phyloP scores from a whole-genome alignment of 345 rosid genomes.

The Aethionema arabicum region DNA sequence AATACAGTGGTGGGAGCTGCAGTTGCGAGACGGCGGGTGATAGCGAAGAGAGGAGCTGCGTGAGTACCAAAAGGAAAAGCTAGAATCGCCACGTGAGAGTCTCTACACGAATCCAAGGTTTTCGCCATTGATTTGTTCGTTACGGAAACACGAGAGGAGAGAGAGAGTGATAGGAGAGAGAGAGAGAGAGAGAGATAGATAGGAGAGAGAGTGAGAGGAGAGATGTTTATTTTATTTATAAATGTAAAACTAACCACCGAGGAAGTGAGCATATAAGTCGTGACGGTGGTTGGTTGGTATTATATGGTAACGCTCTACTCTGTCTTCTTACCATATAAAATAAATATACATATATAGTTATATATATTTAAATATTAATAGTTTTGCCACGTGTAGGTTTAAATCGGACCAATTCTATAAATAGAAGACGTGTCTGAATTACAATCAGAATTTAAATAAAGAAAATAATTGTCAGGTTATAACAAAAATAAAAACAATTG shows the following conservation, averaged over 20 bases:
- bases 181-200: not conserved
- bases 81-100: conserved; percentile 49
- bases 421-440: too few relatives aligned
- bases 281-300: conserved; percentile 12
- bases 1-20: conserved; percentile 43
- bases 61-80: conserved; percentile 68
- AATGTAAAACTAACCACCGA: conserved; percentile 16
- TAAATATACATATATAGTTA: too few relatives aligned
- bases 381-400: too few relatives aligned
- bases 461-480: too few relatives aligned
- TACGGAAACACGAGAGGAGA: too few relatives aligned
- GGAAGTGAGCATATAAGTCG: conserved; percentile 16
- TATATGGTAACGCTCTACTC: too few relatives aligned
- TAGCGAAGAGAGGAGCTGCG: conserved; percentile 46
- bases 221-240: not conserved
- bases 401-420: too few relatives aligned
- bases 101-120: not conserved
- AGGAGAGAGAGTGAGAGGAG: not conserved
- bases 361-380: too few relatives aligned
- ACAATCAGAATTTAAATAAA: too few relatives aligned
- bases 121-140: conserved; percentile 9
- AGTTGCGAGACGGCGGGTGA: conserved; percentile 45
- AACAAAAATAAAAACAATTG: too few relatives aligned
- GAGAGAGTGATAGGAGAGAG: not conserved
- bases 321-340: too few relatives aligned